Percentiles rank a stretch among this genome's conserved stretches.
phyloP scores from a whole-genome alignment of 345 rosid species.

The Pistacia vera region DNA sequence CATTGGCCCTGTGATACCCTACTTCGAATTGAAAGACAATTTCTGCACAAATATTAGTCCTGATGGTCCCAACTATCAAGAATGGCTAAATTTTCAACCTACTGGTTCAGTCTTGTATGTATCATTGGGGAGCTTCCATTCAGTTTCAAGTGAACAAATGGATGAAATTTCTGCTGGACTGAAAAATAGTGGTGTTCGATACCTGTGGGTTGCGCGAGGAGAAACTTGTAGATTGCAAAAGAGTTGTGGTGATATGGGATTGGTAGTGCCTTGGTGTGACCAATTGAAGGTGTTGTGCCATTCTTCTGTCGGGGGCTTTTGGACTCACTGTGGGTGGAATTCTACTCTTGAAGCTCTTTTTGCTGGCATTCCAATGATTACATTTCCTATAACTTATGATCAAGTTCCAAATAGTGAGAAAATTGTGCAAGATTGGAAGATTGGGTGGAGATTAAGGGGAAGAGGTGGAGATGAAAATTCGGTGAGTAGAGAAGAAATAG shows the following conservation, averaged over 20 bases:
- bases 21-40: constrained; percentile 11
- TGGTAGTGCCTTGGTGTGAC: constrained; percentile 41
- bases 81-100: constrained; percentile 46
- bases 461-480: background rate
- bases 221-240: constrained; percentile 6
- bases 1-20: constrained; percentile 4
- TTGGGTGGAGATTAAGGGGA: constrained; percentile 31
- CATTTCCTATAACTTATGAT: constrained; percentile 36
- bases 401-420: constrained; percentile 31
- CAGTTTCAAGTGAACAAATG: constrained; percentile 33
- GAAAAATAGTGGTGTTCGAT: constrained; percentile 31
- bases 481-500: constrained; percentile 27
- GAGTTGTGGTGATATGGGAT: constrained; percentile 10
- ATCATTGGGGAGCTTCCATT: constrained; percentile 47
- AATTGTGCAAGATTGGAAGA: constrained; percentile 39
- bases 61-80: constrained; percentile 8
- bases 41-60: background rate
- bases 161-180: constrained; percentile 45
- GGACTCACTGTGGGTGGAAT: constrained; percentile 47
- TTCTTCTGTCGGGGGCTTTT: constrained; percentile 41
- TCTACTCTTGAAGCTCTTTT: constrained; percentile 37
- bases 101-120: constrained; percentile 43
- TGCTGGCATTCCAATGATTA: constrained; percentile 43
- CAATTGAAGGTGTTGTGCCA: constrained; percentile 39
- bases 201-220: constrained; percentile 49